Evolutionary conservation across 2,329 filamentous ascomycete species (phyloP).

Genomic region (Colletotrichum godetiae): DNA sequence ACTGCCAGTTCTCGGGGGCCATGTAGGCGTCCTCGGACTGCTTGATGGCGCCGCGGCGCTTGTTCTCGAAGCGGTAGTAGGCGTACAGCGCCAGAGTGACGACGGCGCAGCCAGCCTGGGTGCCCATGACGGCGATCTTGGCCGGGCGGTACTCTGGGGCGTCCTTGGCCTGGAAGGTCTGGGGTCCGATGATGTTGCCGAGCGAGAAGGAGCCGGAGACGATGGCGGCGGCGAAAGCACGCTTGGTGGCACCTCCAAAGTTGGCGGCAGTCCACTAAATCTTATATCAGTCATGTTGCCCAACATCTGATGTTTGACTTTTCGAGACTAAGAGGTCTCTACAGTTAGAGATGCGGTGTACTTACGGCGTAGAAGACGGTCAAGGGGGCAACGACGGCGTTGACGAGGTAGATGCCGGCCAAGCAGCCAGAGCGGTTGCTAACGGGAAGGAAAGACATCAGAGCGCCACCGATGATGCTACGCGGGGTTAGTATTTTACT

Average conservation of each 20-base stretch:
- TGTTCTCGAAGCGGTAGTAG: slow-evolving; percentile 64
- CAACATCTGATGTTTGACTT: too few species aligned
- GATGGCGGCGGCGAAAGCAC: slow-evolving; percentile 60
- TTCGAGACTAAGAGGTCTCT: background rate
- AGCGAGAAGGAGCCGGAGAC: slow-evolving; percentile 63
- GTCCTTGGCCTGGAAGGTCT: slow-evolving; percentile 65
- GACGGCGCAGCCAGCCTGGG: slow-evolving; percentile 55
- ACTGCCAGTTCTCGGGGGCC: slow-evolving; percentile 56
- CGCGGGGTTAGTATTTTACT: background rate
- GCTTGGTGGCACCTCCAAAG: slow-evolving; percentile 63
- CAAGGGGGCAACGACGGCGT: slow-evolving; percentile 59
- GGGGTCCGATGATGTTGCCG: slow-evolving; percentile 67
- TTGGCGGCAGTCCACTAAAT: slow-evolving; percentile 61
- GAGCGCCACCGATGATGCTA: slow-evolving; percentile 59
- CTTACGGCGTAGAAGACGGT: slow-evolving; percentile 58
- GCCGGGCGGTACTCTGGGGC: slow-evolving; percentile 64
- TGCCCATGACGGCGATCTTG: slow-evolving; percentile 66
- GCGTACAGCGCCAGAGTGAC: slow-evolving; percentile 57
- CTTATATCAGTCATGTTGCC: slow-evolving; percentile 12
- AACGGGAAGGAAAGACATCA: slow-evolving; percentile 64
- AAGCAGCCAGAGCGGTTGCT: slow-evolving; percentile 58
- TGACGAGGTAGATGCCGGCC: slow-evolving; percentile 62
- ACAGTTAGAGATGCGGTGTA: background rate
- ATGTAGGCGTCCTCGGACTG: slow-evolving; percentile 54
- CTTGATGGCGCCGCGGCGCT: slow-evolving; percentile 43